Evolutionary conservation across 2,329 filamentous ascomycete genomes (phyloP).

Genomic region (Aureobasidium pullulans): DNA sequence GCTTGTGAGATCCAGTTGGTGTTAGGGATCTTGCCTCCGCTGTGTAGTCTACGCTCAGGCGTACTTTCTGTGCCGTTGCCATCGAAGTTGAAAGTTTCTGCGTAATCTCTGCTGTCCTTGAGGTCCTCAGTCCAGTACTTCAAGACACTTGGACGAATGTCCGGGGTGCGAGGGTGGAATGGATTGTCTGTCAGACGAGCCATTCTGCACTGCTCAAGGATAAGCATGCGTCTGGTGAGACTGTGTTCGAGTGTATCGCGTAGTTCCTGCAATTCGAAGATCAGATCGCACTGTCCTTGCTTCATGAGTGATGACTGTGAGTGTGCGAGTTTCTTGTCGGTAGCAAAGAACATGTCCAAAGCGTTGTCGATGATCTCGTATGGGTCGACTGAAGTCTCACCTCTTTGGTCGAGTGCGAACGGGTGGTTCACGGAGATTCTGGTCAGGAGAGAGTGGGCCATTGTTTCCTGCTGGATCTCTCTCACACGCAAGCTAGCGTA

Average conservation of each 20-base stretch:
- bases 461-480: constrained; percentile 30
- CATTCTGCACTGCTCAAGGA: constrained; percentile 28
- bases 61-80: constrained; percentile 14
- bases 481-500: constrained; percentile 29
- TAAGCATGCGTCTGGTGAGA: constrained; percentile 24
- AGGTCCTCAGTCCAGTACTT: constrained; percentile 23
- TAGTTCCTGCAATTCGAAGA: constrained; percentile 30
- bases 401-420: constrained; percentile 16
- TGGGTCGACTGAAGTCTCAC: constrained; percentile 20
- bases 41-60: constrained; percentile 13
- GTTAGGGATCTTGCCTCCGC: constrained; percentile 18
- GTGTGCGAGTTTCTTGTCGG: constrained; percentile 28
- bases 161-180: constrained; percentile 1
- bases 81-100: constrained; percentile 26
- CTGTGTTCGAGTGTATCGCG: constrained; percentile 24
- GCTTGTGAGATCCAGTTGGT: constrained; percentile 17
- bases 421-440: constrained; percentile 26
- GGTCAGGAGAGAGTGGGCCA: constrained; percentile 28
- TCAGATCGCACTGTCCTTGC: constrained; percentile 28
- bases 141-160: constrained; percentile 18
- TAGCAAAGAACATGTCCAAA: constrained; percentile 24
- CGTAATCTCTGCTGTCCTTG: constrained; percentile 29
- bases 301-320: constrained; percentile 24
- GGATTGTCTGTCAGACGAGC: constrained; percentile 23
- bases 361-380: constrained; percentile 22